Conservation (phyloP, 345 rosid species). For the Viola odorata region DNA sequence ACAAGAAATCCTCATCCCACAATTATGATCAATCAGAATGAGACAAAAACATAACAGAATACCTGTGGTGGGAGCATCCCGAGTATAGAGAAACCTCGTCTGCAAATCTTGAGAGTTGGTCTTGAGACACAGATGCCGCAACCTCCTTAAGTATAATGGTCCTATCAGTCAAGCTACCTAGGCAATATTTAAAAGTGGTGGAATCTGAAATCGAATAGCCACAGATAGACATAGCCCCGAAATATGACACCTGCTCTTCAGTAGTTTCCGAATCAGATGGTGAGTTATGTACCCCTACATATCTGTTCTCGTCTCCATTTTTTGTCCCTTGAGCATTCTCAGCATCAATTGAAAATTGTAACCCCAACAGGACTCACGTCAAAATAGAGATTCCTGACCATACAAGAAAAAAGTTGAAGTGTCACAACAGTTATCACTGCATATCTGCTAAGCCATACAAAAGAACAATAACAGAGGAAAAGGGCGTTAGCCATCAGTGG, state of each 20-base stretch:
- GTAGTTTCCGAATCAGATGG: constrained; percentile 57
- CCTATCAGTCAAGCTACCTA: constrained; percentile 69
- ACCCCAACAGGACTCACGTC: background rate
- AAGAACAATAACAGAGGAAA: no score
- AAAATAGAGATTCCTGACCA: no score
- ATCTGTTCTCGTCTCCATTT: constrained; percentile 32
- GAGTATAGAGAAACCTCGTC: constrained; percentile 73
- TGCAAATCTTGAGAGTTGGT: constrained; percentile 60
- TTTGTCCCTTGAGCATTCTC: constrained; percentile 24
- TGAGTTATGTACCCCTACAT: constrained; percentile 37
- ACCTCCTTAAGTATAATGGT: constrained; percentile 73
- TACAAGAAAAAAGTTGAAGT: no score
- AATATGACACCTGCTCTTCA: constrained; percentile 40
- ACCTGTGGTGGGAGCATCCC: constrained; percentile 94
- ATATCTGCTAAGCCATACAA: no score
- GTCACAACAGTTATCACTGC: no score
- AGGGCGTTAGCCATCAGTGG: no score
- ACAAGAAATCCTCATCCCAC: background rate
- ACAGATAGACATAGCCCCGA: constrained; percentile 26
- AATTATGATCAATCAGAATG: background rate
- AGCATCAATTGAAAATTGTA: constrained; percentile 23
- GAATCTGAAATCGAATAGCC: constrained; percentile 53
- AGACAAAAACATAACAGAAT: constrained; percentile 2
- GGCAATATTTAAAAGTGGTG: constrained; percentile 66
- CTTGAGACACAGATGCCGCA: constrained; percentile 54